Base-by-base conservation (phyloP, 768 basidiomycete genomes). In the Myochromella boudieri region DNA sequence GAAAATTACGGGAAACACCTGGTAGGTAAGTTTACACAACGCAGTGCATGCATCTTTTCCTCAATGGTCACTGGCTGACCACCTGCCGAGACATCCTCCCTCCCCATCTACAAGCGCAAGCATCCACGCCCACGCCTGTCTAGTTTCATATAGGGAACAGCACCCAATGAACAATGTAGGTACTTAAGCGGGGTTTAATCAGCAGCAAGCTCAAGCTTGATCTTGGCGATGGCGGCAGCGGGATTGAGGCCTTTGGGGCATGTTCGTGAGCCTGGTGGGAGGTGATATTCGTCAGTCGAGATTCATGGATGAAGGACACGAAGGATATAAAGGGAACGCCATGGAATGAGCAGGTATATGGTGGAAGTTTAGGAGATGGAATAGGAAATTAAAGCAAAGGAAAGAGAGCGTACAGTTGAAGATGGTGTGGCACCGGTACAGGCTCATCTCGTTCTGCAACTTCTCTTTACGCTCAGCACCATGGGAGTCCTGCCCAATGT, bases 391-490 rank as follows among this genome's bases (percentile, higher is more conserved):
- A 29, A n/a, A 18, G 5, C 12, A 25, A 24, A 49, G 28, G 43
- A 18, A 20, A 32, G 32, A 18, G 51, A 27, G 37, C 78, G 22
- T 47, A 88, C 92, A 92, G 71, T 97, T 97, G 77, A 97, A 97
- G 72, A 97, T 97, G 39, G 95, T 97, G 70, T 97, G 95, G 76
- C 95, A 98, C 48, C 95, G 83, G 75, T 97, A 99, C 65, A 99
- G 69, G 63, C 91, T 94, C 78, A 98, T 77, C 61, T 92, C 87
- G 69, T 99, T 99, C 71, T 97, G 91, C 55, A 99, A 77, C 60
- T 84, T 84, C 64, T 94, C 93, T 77, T 87, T 93, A 49, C 95
- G 81, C 62, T 92, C 76, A 2, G 82, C 79, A 9, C 77, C 79
- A 61, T 90, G 78, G 17, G 83, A 66, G 64, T 98, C 95, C 85